A percentile compares a stretch with the other conserved stretches of the same genome.
phyloP scores from a whole-genome alignment of 2,329 filamentous ascomycete genomes.

The Penicillium crustosum region DNA sequence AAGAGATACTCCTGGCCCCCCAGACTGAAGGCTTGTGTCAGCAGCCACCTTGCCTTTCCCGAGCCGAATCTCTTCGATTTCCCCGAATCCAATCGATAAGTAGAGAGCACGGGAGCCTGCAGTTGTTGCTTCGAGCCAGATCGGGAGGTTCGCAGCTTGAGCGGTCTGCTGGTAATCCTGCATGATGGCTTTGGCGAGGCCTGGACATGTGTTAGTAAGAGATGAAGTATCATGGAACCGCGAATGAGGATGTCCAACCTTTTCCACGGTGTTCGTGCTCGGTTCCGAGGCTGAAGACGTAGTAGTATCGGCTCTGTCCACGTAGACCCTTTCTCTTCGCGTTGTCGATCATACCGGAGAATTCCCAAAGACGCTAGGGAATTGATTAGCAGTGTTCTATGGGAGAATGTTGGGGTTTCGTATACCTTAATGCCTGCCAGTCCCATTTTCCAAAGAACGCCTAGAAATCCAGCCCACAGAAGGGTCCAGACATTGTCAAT shows the following conservation, averaged over 20 bases:
- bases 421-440: conserved; percentile 18
- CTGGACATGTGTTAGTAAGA: conserved; percentile 7
- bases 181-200: conserved; percentile 24
- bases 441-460: conserved; percentile 22
- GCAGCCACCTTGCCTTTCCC: conserved; percentile 24
- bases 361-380: conserved; percentile 23
- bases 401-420: background rate
- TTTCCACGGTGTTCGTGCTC: conserved; percentile 25
- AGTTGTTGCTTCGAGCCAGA: conserved; percentile 28
- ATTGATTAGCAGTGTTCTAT: background rate
- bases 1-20: conserved; percentile 19
- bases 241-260: conserved; percentile 7
- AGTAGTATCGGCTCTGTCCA: conserved; percentile 24
- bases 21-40: conserved; percentile 16
- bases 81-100: conserved; percentile 24
- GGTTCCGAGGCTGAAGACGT: conserved; percentile 27
- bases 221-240: background rate
- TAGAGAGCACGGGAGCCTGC: conserved; percentile 20
- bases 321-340: conserved; percentile 22
- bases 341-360: conserved; percentile 24
- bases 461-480: conserved; percentile 20
- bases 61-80: conserved; percentile 22
- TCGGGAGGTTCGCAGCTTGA: conserved; percentile 20
- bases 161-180: conserved; percentile 19
- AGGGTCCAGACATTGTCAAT: conserved; percentile 24